phyloP scores from a whole-genome alignment of 371 early-diverging fungal genomes.

The Mucor velutinosus region DNA sequence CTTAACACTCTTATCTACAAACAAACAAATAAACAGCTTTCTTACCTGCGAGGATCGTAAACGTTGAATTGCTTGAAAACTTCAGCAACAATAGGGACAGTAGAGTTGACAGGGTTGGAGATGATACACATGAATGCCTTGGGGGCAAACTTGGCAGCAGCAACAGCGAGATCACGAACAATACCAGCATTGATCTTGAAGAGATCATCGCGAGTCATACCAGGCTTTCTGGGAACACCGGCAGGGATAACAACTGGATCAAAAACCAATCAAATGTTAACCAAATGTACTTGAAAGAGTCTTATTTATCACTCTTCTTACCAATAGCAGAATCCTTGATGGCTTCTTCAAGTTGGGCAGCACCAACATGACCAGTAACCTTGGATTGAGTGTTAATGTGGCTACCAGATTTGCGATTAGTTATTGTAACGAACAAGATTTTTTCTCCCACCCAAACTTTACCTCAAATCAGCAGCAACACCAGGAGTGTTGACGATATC shows the following conservation, averaged over 20 bases:
- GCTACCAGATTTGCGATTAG: conserved; percentile 22
- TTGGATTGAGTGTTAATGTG: conserved; percentile 76
- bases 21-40: neutral
- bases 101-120: conserved; percentile 99
- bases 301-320: conserved; percentile 3
- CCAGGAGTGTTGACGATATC: conserved; percentile 80
- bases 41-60: conserved; percentile 75
- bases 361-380: conserved; percentile 58
- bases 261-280: neutral
- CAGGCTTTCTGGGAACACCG: conserved; percentile 99
- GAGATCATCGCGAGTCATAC: conserved; percentile 99
- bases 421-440: neutral
- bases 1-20: neutral
- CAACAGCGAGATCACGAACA: conserved; percentile 83
- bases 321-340: conserved; percentile 51
- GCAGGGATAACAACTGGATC: conserved; percentile 94
- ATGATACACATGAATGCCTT: conserved; percentile 95
- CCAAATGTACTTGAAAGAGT: neutral
- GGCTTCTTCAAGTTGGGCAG: conserved; percentile 47
- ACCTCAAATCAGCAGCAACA: conserved; percentile 76
- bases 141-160: conserved; percentile 77
- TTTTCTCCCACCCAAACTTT: neutral
- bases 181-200: conserved; percentile 98
- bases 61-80: conserved; percentile 89
- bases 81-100: conserved; percentile 98